Evolutionary conservation across 2,329 filamentous ascomycete species (phyloP).

Genomic region (Penicillium sp.): DNA sequence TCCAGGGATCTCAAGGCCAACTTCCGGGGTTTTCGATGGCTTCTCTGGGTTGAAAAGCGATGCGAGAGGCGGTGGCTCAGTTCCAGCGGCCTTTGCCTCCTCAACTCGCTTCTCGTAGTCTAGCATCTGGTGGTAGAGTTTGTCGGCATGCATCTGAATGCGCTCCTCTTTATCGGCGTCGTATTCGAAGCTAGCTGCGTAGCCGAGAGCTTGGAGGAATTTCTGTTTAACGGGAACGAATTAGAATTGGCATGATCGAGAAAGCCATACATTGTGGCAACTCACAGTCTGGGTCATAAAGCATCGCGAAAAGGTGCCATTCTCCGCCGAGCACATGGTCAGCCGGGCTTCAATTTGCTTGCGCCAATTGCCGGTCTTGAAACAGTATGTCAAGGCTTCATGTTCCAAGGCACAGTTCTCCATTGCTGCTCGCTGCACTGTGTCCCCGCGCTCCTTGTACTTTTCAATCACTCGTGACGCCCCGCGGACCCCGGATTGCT

Average conservation of each 20-base stretch:
- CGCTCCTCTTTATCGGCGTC: conserved; percentile 65
- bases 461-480: conserved; percentile 75
- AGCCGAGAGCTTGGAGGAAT: conserved; percentile 83
- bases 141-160: conserved; percentile 93
- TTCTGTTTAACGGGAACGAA: conserved; percentile 45
- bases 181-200: conserved; percentile 60
- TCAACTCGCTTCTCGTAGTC: conserved; percentile 69
- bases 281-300: conserved; percentile 76
- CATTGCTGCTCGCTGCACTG: conserved; percentile 70
- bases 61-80: conserved; percentile 36
- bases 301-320: conserved; percentile 70
- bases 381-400: conserved; percentile 72
- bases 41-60: conserved; percentile 39
- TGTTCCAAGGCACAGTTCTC: conserved; percentile 92
- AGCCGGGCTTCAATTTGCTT: conserved; percentile 49
- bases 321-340: conserved; percentile 73
- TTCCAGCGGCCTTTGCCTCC: conserved; percentile 42
- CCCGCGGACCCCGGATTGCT: conserved; percentile 63
- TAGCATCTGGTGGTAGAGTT: conserved; percentile 77
- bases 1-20: conserved; percentile 30
- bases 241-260: not conserved
- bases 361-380: conserved; percentile 59
- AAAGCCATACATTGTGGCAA: not conserved
- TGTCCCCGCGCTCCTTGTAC: conserved; percentile 71
- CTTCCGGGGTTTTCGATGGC: conserved; percentile 9